These are phyloP conservation scores for Lecanoromycetidae sp. DNA, from an alignment of 2,329 filamentous ascomycete genomes.

Conservation along the genomic window DNA sequence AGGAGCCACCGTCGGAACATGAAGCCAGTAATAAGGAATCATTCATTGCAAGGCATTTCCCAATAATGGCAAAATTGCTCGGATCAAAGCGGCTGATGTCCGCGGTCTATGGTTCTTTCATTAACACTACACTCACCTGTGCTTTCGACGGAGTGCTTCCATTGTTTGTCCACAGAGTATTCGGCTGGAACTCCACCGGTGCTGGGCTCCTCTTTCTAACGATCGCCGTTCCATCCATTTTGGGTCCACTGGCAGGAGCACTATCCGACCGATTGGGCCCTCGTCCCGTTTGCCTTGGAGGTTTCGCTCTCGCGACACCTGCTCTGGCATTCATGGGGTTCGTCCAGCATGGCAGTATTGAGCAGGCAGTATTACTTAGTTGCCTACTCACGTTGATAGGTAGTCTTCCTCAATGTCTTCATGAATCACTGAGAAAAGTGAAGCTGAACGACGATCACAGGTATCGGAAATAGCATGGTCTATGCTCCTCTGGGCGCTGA, in stretches of 20 bases:
- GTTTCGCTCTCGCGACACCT: conserved; percentile 44
- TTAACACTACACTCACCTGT: conserved; percentile 39
- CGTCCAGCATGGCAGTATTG: conserved; percentile 45
- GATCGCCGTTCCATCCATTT: conserved; percentile 26
- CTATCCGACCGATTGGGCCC: conserved; percentile 43
- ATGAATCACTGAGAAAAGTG: too few relatives aligned
- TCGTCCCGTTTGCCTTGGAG: conserved; percentile 46
- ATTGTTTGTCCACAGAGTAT: conserved; percentile 40
- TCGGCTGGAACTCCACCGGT: conserved; percentile 40
- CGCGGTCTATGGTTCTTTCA: conserved; percentile 44
- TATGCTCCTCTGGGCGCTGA: too few relatives aligned
- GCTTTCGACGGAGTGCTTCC: conserved; percentile 46
- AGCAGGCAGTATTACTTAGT: conserved; percentile 55
- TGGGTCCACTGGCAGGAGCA: conserved; percentile 28
- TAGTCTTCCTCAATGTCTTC: not conserved
- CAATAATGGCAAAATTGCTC: conserved; percentile 22
- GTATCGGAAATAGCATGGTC: too few relatives aligned
- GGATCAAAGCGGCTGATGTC: conserved; percentile 45
- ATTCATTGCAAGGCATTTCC: not conserved
- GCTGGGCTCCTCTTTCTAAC: conserved; percentile 46
- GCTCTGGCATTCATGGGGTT: conserved; percentile 56
- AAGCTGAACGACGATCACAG: too few relatives aligned
- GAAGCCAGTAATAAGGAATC: not conserved
- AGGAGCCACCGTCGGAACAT: not conserved
- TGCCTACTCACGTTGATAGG: conserved; percentile 40